Percentiles rank a stretch among this genome's conserved stretches.
These are phyloP conservation scores for Patellifolia procumbens DNA, from an alignment of 179 eudicot species.

Conservation along the genomic window DNA sequence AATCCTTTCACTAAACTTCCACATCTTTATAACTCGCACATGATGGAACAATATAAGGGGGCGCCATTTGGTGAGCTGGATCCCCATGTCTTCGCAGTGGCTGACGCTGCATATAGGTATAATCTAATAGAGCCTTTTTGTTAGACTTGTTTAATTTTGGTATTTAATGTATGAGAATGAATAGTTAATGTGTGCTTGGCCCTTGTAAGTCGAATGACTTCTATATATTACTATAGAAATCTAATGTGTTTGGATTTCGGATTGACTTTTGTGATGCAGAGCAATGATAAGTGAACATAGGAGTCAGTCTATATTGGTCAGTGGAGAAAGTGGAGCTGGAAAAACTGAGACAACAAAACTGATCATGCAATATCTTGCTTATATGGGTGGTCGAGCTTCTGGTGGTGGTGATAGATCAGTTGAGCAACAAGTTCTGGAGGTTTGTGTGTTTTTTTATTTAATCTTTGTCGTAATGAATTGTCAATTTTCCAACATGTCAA, in stretches of 20 bases:
- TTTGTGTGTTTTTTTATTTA: constrained; percentile 35
- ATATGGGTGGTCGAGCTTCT: constrained; percentile 95
- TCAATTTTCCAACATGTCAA: constrained; percentile 15
- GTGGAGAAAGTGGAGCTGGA: constrained; percentile 99
- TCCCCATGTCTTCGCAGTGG: constrained; percentile 99
- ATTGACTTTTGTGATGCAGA: constrained; percentile 49
- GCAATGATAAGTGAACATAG: constrained; percentile 80
- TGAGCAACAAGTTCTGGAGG: constrained; percentile 99
- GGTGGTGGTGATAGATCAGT: constrained; percentile 87
- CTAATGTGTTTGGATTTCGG: constrained; percentile 32
- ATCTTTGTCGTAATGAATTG: constrained; percentile 18
- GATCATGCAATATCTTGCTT: constrained; percentile 96
- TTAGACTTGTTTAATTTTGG: constrained; percentile 12
- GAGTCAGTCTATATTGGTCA: constrained; percentile 96
- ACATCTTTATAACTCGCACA: constrained; percentile 88
- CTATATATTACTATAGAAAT: constrained; percentile 19
- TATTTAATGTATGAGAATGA: constrained; percentile 9
- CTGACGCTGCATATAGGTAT: constrained; percentile 97
- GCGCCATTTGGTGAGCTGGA: constrained; percentile 97
- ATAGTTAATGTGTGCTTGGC: constrained; percentile 24
- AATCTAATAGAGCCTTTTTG: constrained; percentile 19
- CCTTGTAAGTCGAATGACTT: constrained; percentile 17
- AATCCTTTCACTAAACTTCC: constrained; percentile 98
- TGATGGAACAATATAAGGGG: constrained; percentile 99
- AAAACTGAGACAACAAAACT: constrained; percentile 97